Conservation (phyloP, 352 stramenopile species). For the Globisporangium megalacanthum region DNA sequence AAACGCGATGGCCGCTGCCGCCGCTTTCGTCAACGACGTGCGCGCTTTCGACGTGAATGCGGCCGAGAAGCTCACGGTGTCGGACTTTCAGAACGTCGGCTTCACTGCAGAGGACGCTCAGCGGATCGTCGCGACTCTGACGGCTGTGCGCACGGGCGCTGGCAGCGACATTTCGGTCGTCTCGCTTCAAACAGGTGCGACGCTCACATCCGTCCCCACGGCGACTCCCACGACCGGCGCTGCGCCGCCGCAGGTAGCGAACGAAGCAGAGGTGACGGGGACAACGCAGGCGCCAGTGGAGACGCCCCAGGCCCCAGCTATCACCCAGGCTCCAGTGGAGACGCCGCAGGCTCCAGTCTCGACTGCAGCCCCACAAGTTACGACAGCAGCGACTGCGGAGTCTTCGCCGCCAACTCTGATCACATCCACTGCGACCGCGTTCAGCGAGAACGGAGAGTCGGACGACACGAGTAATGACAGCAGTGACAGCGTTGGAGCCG, state of each 20-base stretch:
- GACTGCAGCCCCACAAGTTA: background rate
- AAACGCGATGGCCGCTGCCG: background rate
- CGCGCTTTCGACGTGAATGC: background rate
- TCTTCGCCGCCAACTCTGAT: background rate
- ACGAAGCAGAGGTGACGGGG: background rate
- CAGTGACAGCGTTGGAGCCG: constrained; percentile 4
- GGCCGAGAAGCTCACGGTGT: constrained; percentile 7
- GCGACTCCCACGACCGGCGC: background rate
- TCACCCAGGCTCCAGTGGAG: background rate
- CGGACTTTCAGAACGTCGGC: constrained; percentile 16
- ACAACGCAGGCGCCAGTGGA: background rate
- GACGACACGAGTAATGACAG: background rate
- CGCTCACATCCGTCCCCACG: background rate
- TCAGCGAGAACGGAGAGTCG: constrained; percentile 2
- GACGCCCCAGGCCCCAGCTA: background rate
- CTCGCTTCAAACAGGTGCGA: background rate
- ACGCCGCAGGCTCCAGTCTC: background rate
- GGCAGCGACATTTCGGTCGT: constrained; percentile 2
- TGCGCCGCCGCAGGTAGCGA: background rate
- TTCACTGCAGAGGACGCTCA: constrained; percentile 13
- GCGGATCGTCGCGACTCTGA: constrained; percentile 12
- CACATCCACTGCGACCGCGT: constrained; percentile 1
- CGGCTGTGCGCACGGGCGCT: background rate
- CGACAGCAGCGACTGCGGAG: background rate
- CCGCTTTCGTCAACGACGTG: constrained; percentile 11